These are phyloP conservation scores for Simmondsia chinensis DNA, from an alignment of 148 eudicot species.

Conservation along the genomic window DNA sequence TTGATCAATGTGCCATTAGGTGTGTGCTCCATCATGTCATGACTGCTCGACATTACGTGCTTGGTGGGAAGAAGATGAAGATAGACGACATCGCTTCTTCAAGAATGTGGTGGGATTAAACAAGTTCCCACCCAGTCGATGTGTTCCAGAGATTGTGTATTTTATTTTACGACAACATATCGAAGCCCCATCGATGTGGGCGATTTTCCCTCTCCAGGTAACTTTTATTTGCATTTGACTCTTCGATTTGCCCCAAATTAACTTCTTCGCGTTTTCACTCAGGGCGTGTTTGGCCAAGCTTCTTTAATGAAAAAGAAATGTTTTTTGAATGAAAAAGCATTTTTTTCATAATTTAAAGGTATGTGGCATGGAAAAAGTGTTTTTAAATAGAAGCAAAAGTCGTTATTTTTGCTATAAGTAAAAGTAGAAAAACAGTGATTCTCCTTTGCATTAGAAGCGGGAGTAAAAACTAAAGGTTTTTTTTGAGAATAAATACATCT, in stretches of 20 bases:
- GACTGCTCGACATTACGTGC: constrained; percentile 95
- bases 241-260: neutral
- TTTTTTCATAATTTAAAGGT: too few species aligned
- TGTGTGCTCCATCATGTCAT: constrained; percentile 98
- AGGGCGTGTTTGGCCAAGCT: too few species aligned
- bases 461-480: too few species aligned
- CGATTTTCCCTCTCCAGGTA: constrained; percentile 99
- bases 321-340: too few species aligned
- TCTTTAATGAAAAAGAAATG: too few species aligned
- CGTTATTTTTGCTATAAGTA: too few species aligned
- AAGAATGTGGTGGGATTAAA: constrained; percentile 64
- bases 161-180: constrained; percentile 82
- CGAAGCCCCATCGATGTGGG: constrained; percentile 99
- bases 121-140: constrained; percentile 60
- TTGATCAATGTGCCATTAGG: constrained; percentile 27
- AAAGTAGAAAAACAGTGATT: too few species aligned
- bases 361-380: too few species aligned
- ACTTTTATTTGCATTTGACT: neutral
- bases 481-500: too few species aligned
- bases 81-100: constrained; percentile 60
- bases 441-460: too few species aligned
- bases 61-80: constrained; percentile 99
- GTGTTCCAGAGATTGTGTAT: constrained; percentile 71
- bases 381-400: too few species aligned
- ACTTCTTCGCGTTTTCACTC: too few species aligned